A percentile compares a stretch with the other conserved stretches of the same genome.
These are phyloP conservation scores for Pythium plurisporium DNA, from an alignment of 352 stramenopile genomes.

Conservation along the genomic window DNA sequence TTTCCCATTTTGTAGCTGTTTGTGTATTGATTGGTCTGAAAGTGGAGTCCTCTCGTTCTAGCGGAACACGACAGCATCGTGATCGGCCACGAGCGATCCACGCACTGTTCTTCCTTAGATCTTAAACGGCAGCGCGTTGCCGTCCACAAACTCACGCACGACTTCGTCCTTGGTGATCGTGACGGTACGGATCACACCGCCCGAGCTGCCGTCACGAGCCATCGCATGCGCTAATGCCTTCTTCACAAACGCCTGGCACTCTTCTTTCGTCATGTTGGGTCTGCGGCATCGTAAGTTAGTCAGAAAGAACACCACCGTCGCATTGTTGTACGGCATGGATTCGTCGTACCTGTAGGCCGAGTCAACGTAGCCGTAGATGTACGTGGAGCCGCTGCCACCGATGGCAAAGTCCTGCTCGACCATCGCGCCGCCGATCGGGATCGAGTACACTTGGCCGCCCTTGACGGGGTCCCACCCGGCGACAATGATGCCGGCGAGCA, in stretches of 20 bases:
- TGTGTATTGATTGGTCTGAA: background rate
- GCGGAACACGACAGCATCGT: background rate
- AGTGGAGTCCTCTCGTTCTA: too few species aligned
- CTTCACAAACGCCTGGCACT: conserved; percentile 94
- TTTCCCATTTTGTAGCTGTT: background rate
- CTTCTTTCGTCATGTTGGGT: conserved; percentile 95
- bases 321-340: too few species aligned
- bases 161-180: conserved; percentile 91
- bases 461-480: conserved; percentile 96
- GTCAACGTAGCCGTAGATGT: conserved; percentile 98
- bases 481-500: conserved; percentile 96
- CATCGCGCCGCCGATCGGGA: conserved; percentile 94
- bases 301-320: too few species aligned
- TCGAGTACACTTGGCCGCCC: conserved; percentile 94
- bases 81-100: too few species aligned
- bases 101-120: conserved; percentile 66
- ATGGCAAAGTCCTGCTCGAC: conserved; percentile 97
- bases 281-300: conserved; percentile 22
- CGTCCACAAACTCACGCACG: conserved; percentile 90
- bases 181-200: conserved; percentile 96
- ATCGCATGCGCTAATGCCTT: conserved; percentile 97
- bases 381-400: conserved; percentile 95
- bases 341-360: conserved; percentile 84
- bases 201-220: conserved; percentile 97
- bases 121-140: conserved; percentile 88